Evolutionary conservation across 139 green algal genomes (phyloP).

Genomic region (Chlorella ohadii): DNA sequence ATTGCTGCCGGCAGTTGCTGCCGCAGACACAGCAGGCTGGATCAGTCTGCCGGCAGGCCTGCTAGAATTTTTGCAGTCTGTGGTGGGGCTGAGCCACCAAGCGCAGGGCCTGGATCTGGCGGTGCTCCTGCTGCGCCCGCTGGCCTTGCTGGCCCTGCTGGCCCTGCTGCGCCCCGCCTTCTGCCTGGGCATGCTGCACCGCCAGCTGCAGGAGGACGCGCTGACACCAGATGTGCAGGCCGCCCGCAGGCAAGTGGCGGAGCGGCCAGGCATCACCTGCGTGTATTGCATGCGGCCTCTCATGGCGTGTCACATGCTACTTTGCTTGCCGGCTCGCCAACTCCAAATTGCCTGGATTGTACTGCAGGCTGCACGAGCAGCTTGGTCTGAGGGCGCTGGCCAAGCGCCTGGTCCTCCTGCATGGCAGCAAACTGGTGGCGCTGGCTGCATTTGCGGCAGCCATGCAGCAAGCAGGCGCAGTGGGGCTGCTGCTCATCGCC

Average conservation of each 20-base stretch:
- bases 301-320: no score
- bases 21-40: not conserved
- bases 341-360: no score
- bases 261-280: no score
- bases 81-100: conserved; percentile 7
- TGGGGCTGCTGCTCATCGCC: conserved; percentile 46
- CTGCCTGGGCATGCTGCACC: conserved; percentile 38
- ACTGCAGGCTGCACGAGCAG: conserved; percentile 36
- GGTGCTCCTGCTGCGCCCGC: conserved; percentile 41
- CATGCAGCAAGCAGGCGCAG: conserved; percentile 43
- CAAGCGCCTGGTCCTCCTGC: conserved; percentile 50
- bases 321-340: no score
- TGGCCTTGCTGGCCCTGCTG: conserved; percentile 24
- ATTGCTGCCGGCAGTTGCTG: conserved; percentile 18
- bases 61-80: conserved; percentile 33
- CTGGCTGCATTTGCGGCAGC: conserved; percentile 47
- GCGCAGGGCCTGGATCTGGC: conserved; percentile 7
- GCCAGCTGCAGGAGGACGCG: conserved; percentile 12
- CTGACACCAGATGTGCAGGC: not conserved
- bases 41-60: not conserved
- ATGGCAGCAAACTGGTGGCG: conserved; percentile 48
- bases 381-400: conserved; percentile 10
- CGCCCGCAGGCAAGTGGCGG: not conserved
- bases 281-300: no score
- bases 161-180: conserved; percentile 4